These are phyloP conservation scores for Blastobotrys muscicola DNA, from an alignment of 805 yeast species.

Conservation along the genomic window DNA sequence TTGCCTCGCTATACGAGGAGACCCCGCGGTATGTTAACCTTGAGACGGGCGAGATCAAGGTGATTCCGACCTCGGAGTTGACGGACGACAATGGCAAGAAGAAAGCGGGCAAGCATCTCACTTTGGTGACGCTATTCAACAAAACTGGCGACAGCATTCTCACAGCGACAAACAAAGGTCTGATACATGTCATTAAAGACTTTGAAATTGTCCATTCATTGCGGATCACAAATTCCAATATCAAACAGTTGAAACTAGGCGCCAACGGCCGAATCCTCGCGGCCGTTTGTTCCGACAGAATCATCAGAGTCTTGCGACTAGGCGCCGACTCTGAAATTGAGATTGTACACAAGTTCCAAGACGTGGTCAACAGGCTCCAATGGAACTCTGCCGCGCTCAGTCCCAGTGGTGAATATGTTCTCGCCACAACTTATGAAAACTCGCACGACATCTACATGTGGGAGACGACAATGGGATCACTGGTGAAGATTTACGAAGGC, in stretches of 20 bases:
- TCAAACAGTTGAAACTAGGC: slow-evolving; percentile 68
- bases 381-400: slow-evolving; percentile 80
- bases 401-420: slow-evolving; percentile 68
- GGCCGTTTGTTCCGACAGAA: slow-evolving; percentile 26
- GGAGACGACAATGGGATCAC: slow-evolving; percentile 85
- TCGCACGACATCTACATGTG: slow-evolving; percentile 86
- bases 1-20: slow-evolving; percentile 60
- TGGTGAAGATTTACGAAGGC: slow-evolving; percentile 82
- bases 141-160: slow-evolving; percentile 48
- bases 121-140: slow-evolving; percentile 43
- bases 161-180: slow-evolving; percentile 76
- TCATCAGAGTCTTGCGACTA: slow-evolving; percentile 23
- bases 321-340: slow-evolving; percentile 35
- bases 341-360: slow-evolving; percentile 76
- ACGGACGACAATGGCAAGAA: background rate
- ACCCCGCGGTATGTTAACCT: slow-evolving; percentile 44
- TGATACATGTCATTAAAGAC: slow-evolving; percentile 41
- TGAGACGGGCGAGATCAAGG: slow-evolving; percentile 8
- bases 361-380: slow-evolving; percentile 76
- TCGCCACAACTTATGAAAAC: slow-evolving; percentile 81
- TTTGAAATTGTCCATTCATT: slow-evolving; percentile 35
- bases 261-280: slow-evolving; percentile 38
- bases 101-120: slow-evolving; percentile 27
- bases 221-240: slow-evolving; percentile 58
- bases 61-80: background rate